Evolutionary conservation across 2,329 filamentous ascomycete genomes (phyloP).

Genomic region (Coniella lustricola): DNA sequence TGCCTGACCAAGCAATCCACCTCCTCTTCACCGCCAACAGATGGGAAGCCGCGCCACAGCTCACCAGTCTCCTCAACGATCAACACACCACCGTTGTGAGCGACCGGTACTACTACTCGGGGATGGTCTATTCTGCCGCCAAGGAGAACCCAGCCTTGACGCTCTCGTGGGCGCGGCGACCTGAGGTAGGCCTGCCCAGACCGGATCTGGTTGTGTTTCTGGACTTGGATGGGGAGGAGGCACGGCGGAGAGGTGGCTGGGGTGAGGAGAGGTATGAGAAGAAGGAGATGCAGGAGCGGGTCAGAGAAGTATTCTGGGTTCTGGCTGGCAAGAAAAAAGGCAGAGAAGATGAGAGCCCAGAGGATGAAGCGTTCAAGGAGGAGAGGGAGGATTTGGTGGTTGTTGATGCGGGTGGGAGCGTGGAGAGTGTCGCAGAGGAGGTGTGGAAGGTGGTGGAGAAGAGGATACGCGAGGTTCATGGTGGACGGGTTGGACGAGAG

Average conservation of each 20-base stretch:
- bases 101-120: slow-evolving; percentile 93
- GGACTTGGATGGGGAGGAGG: slow-evolving; percentile 67
- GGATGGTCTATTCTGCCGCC: slow-evolving; percentile 86
- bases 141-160: slow-evolving; percentile 67
- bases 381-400: slow-evolving; percentile 48
- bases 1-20: slow-evolving; percentile 78
- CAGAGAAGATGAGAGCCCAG: slow-evolving; percentile 34
- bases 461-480: slow-evolving; percentile 42
- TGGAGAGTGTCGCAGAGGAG: slow-evolving; percentile 50
- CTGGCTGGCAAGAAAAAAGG: slow-evolving; percentile 22
- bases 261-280: slow-evolving; percentile 87
- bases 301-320: slow-evolving; percentile 65
- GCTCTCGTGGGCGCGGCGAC: slow-evolving; percentile 73
- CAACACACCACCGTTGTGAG: slow-evolving; percentile 69
- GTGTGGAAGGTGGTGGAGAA: slow-evolving; percentile 46
- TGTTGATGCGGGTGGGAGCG: slow-evolving; percentile 44
- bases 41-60: slow-evolving; percentile 64
- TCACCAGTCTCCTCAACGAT: slow-evolving; percentile 45
- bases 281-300: slow-evolving; percentile 71
- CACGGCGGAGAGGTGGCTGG: slow-evolving; percentile 73
- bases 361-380: slow-evolving; percentile 30
- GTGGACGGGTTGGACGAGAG: slow-evolving; percentile 33
- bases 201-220: slow-evolving; percentile 87
- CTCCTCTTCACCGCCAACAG: slow-evolving; percentile 85
- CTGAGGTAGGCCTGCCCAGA: slow-evolving; percentile 78